These are phyloP conservation scores for Colletotrichum tofieldiae DNA, from an alignment of 2,329 filamentous ascomycete genomes.

Conservation along the genomic window DNA sequence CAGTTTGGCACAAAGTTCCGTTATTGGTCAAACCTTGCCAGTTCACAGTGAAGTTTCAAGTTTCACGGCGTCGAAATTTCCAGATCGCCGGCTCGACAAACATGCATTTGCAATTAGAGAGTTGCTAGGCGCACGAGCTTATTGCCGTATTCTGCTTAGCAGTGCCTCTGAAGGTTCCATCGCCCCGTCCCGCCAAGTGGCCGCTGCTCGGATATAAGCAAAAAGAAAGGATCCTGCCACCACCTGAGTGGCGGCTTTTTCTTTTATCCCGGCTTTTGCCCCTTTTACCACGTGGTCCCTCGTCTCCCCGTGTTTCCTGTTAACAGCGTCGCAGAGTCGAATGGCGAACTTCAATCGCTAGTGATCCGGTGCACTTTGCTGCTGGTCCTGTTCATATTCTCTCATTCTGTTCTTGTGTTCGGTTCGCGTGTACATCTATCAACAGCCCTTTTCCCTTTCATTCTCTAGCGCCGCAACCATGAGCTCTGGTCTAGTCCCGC, in stretches of 20 bases:
- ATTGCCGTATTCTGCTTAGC: not conserved
- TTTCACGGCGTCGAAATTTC: constrained; percentile 15
- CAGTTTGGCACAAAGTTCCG: not conserved
- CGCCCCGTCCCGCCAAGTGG: constrained; percentile 24
- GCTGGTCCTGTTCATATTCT: constrained; percentile 16
- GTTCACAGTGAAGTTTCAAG: constrained; percentile 8
- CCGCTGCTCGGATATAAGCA: constrained; percentile 27
- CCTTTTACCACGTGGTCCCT: constrained; percentile 36
- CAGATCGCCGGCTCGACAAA: not conserved
- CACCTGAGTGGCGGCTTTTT: constrained; percentile 14
- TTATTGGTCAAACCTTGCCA: not conserved
- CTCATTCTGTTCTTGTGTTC: not conserved
- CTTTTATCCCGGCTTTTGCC: constrained; percentile 19
- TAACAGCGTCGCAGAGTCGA: constrained; percentile 19
- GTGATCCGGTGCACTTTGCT: constrained; percentile 12
- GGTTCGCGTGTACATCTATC: constrained; percentile 22
- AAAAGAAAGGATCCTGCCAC: constrained; percentile 24
- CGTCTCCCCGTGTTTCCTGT: constrained; percentile 18
- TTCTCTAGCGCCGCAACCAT: constrained; percentile 17
- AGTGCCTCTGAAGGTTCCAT: constrained; percentile 1
- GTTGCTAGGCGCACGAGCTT: not conserved
- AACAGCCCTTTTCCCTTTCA: not conserved
- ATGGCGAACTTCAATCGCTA: constrained; percentile 27
- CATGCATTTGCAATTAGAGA: constrained; percentile 1
- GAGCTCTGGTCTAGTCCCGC: constrained; percentile 37